phyloP scores from a whole-genome alignment of 2,329 filamentous ascomycete genomes.

The Trichoderma arundinaceum region DNA sequence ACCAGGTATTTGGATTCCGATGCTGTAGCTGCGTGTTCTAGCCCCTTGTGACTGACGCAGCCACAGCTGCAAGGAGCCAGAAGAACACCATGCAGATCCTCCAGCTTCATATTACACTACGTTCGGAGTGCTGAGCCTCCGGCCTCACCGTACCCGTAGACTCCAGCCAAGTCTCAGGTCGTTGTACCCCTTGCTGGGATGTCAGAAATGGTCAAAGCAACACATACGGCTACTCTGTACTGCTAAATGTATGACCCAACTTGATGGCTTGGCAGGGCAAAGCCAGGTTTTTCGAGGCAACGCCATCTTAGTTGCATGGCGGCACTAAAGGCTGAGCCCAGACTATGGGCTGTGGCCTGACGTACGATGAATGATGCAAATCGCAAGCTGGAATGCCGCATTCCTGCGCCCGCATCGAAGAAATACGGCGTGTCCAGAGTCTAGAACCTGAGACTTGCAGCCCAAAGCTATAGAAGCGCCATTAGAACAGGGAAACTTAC shows the following conservation, averaged over 20 bases:
- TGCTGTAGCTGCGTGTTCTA: background rate
- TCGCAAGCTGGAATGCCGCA: background rate
- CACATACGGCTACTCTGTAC: background rate
- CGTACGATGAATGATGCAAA: background rate
- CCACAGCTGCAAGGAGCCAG: background rate
- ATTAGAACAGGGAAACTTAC: background rate
- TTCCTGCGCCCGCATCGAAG: constrained; percentile 5
- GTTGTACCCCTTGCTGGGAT: background rate
- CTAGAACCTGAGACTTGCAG: background rate
- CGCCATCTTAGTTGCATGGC: background rate
- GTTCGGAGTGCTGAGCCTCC: background rate
- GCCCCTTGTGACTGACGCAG: background rate
- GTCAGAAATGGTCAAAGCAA: background rate
- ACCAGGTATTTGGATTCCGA: constrained; percentile 20
- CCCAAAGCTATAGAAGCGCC: background rate
- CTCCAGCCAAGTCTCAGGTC: background rate
- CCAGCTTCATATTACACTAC: constrained; percentile 1
- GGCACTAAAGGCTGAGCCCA: too few species aligned
- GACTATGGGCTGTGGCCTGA: background rate
- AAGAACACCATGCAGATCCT: background rate
- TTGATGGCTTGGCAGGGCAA: background rate
- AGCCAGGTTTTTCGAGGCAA: background rate
- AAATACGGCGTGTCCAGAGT: background rate
- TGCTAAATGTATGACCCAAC: background rate
- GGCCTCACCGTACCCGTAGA: background rate